Evolutionary conservation across 768 basidiomycete genomes (phyloP), one percentile per base, ranked within the genome.

Genomic region (Candolleomyces aberdarensis): DNA sequence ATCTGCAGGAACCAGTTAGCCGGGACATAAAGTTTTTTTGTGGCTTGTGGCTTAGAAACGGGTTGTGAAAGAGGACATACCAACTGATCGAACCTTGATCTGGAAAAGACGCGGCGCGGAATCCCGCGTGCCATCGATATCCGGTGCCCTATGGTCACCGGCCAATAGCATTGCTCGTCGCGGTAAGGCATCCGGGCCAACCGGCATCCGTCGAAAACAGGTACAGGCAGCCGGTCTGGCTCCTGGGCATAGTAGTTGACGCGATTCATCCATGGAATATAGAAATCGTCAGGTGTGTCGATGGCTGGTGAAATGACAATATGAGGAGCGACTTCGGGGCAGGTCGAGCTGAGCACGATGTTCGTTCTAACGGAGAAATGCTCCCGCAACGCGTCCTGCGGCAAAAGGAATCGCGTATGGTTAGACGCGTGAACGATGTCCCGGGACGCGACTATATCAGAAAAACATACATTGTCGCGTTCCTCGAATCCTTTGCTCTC

Each of bases 251-350:
- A 49, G 49, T 54, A 62, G 36, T 65, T 54, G 60, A 49, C 66
- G 56, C 75, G 70, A 63, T 81, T 83, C 14, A 68, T 64, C 66
- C 72, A 74, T 1, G 72, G 70, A 5, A 66, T 69, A 36, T 67
- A 69, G 44, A 71, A 69, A 58, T 77, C 78, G 39, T 77, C 71
- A 64, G 71, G 69, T 2, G 62, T 65, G 48, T 79, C 75, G 58
- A 74, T 70, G 55, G 78, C 76, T 43, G 78, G 76, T n/a, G 82
- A 80, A 49, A 85, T 77, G 54, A 83, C 81, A 57, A 86, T 81
- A 67, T 83, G 82, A 0, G 84, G 84, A 0, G 75, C 68, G 6
- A 71, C 43, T 7, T 76, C 62, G 6, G 81, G 80, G 58, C 58
- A 57, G 19, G 66, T 58, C 22, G 82, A 84, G 58, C 83, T 80